Percentiles rank a stretch among this genome's conserved stretches.
These are phyloP conservation scores for Termitomyces sp. DNA, from an alignment of 768 basidiomycete genomes.

Conservation along the genomic window DNA sequence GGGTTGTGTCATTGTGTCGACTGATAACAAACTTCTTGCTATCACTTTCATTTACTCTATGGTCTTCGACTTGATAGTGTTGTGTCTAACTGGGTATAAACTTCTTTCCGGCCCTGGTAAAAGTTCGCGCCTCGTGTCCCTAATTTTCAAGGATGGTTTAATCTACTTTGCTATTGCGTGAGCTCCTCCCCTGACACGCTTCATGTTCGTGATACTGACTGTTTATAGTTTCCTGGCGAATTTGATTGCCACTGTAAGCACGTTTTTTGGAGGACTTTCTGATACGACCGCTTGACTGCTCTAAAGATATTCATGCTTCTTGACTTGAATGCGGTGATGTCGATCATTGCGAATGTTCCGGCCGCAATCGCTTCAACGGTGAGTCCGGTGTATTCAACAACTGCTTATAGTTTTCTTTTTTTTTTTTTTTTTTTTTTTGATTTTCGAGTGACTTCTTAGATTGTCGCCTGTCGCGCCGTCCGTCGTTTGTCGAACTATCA, in stretches of 20 bases:
- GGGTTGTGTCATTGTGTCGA: constrained; percentile 58
- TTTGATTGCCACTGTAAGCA: constrained; percentile 58
- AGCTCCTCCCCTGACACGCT: constrained; percentile 22
- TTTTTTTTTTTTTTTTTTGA: constrained; percentile 10
- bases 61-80: constrained; percentile 64
- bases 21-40: constrained; percentile 58
- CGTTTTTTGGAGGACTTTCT: not conserved
- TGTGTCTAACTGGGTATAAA: constrained; percentile 61
- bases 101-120: constrained; percentile 42
- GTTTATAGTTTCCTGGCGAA: constrained; percentile 60
- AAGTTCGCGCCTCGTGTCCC: constrained; percentile 55
- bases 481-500: constrained; percentile 62
- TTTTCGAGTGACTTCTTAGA: constrained; percentile 32
- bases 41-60: constrained; percentile 73
- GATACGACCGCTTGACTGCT: constrained; percentile 1
- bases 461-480: constrained; percentile 59
- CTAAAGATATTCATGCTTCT: constrained; percentile 57
- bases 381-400: constrained; percentile 18
- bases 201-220: constrained; percentile 1
- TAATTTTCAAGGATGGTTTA: constrained; percentile 71
- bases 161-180: constrained; percentile 73
- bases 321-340: constrained; percentile 70
- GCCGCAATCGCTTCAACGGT: constrained; percentile 68
- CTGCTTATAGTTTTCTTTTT: not conserved
- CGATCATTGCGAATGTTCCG: constrained; percentile 70